A percentile compares a stretch with the other conserved stretches of the same genome.
These are phyloP conservation scores for Gossypium longicalyx DNA, from an alignment of 345 rosid species.

Conservation along the genomic window DNA sequence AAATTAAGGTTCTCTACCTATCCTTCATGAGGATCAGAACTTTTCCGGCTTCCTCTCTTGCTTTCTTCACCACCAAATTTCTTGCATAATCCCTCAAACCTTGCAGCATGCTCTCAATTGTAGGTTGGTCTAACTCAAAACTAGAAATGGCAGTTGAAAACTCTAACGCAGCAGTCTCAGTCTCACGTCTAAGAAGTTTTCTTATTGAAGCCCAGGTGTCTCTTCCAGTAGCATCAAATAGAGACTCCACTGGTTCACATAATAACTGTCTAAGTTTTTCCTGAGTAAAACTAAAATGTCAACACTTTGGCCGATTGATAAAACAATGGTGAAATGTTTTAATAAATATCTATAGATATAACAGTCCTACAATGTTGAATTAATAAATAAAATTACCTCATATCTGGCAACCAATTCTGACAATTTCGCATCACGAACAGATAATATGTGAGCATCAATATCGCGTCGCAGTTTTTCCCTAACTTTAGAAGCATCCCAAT, in stretches of 20 bases:
- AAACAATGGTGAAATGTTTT: background rate
- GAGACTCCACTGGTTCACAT: constrained; percentile 46
- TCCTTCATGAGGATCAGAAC: constrained; percentile 72
- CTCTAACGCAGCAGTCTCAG: constrained; percentile 45
- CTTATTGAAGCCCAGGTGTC: constrained; percentile 67
- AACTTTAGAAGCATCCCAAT: constrained; percentile 63
- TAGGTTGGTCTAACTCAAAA: constrained; percentile 53
- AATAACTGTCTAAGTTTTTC: constrained; percentile 46
- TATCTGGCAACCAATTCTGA: constrained; percentile 44
- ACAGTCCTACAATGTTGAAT: background rate
- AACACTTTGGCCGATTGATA: constrained; percentile 7
- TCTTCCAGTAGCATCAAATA: constrained; percentile 50
- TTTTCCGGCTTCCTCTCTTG: constrained; percentile 72
- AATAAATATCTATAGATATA: constrained; percentile 2
- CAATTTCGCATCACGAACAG: constrained; percentile 42
- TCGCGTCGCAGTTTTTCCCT: constrained; percentile 56
- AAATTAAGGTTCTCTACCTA: constrained; percentile 31
- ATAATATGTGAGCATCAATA: constrained; percentile 48
- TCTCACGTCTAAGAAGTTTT: constrained; percentile 56
- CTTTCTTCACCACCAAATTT: constrained; percentile 58
- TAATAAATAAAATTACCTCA: constrained; percentile 42
- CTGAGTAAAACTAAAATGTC: constrained; percentile 33
- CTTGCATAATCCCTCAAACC: constrained; percentile 46
- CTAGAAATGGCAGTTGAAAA: constrained; percentile 40
- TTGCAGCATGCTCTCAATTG: constrained; percentile 41